Base-by-base conservation (phyloP, 305 asterid species). In the Fraxinus latifolia region DNA sequence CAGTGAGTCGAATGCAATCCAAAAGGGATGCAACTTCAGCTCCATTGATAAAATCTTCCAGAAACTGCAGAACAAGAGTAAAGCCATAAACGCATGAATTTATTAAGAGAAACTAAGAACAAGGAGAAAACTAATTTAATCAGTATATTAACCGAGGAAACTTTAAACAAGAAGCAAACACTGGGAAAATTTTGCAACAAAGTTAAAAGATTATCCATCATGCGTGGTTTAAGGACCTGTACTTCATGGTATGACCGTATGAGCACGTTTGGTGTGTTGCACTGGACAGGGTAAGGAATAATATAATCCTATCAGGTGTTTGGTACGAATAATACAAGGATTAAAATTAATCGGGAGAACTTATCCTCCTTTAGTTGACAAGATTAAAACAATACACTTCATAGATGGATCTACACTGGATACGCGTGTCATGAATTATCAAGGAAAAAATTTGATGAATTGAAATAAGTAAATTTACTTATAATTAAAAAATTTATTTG, bases 41-140 rank as follows among this genome's bases (percentile, higher is more conserved):
- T 84, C 99, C 99, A 83, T 96, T 95, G 33, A 96, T 92, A 88
- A 94, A 96, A 89, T 96, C 98, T 91, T 96, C 99, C 74, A 96
- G 89, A 93, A 96, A 96, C 99, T 96, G 94, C 77, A 33, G 36
- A 87, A 7, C 17, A 29, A 65, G 60, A 77, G 82, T 9, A 77
- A 73, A 76, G 71, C 36, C 39, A 36, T 32, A 68, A 36, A 21
- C 72, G 34, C 70, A 70, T 84, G 70, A 78, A 65, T 79, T 77
- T 67, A 73, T 58, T 77, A 55, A 36, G 72, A 72, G 44, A 83
- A 84, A 58, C 50, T 78, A 37, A 39, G 33, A 44, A 70, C 77
- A 77, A 44, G 76, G 78, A 68, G 76, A 70, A 79, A 84, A 73
- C 60, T 36, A 15, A 53, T 73, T 65, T 39, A 37, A 50, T 78